Evolutionary conservation across 1,284 basidiomycete genomes (phyloP).

Genomic region (Melampsora larici-populina): DNA sequence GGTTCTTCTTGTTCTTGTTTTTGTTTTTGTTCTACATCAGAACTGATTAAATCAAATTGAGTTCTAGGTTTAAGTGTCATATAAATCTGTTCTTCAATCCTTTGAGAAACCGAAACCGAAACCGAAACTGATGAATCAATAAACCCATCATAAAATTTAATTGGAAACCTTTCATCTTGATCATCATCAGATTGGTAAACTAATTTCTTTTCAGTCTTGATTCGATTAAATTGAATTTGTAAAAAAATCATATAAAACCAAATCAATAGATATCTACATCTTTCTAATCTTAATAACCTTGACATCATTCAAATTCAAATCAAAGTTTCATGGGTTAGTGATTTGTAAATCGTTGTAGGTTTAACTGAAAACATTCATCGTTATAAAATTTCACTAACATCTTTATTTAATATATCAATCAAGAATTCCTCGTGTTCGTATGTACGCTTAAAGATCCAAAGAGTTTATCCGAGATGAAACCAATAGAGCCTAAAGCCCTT

Average conservation of each 20-base stretch:
- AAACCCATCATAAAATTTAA: background rate
- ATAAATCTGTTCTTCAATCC: background rate
- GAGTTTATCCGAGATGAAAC: no score
- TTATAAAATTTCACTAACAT: no score
- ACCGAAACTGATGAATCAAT: no score
- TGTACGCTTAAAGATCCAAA: no score
- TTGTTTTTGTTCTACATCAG: no score
- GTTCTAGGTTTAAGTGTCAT: background rate
- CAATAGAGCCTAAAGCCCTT: no score
- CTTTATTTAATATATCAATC: no score
- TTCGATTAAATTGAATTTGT: background rate
- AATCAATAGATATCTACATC: background rate
- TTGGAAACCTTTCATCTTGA: background rate
- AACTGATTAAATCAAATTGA: background rate
- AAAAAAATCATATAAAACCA: background rate
- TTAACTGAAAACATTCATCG: no score
- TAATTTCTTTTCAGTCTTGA: background rate
- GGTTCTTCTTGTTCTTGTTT: background rate
- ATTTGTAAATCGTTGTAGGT: no score
- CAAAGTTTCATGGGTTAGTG: no score
- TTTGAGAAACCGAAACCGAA: background rate
- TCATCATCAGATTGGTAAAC: background rate
- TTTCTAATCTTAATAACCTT: background rate
- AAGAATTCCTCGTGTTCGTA: no score
- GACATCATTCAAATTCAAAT: no score